Percentiles rank a stretch among this genome's conserved stretches.
phyloP scores from a whole-genome alignment of 2,329 filamentous ascomycete genomes.

The Biscogniauxia marginata region DNA sequence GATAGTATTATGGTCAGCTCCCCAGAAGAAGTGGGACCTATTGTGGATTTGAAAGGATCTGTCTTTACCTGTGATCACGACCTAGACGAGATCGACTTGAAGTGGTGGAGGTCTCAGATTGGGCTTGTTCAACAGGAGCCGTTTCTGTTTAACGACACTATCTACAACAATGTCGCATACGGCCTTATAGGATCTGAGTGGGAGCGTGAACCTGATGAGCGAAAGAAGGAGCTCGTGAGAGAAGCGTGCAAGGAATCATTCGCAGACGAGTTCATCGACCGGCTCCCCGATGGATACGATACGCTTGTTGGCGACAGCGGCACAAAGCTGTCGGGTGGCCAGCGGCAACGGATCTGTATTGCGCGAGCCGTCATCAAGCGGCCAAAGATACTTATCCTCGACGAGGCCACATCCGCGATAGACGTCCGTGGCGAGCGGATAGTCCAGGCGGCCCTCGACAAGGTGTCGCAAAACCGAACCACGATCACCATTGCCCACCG shows the following conservation, averaged over 20 bases:
- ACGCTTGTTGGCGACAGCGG: slow-evolving; percentile 76
- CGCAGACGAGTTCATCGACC: slow-evolving; percentile 67
- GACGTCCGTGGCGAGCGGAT: slow-evolving; percentile 54
- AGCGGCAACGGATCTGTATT: slow-evolving; percentile 80
- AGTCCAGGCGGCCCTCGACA: slow-evolving; percentile 64
- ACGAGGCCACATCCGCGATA: slow-evolving; percentile 73
- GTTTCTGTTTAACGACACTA: slow-evolving; percentile 65
- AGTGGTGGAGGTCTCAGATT: slow-evolving; percentile 62
- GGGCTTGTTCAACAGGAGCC: slow-evolving; percentile 68
- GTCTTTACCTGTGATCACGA: slow-evolving; percentile 54
- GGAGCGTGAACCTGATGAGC: slow-evolving; percentile 52
- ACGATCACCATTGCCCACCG: slow-evolving; percentile 75
- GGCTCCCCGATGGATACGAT: slow-evolving; percentile 65
- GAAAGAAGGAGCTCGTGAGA: slow-evolving; percentile 58
- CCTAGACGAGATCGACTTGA: slow-evolving; percentile 58
- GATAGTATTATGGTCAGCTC: slow-evolving; percentile 18
- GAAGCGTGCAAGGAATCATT: slow-evolving; percentile 67
- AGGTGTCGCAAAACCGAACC: slow-evolving; percentile 61
- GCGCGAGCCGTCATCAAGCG: slow-evolving; percentile 71
- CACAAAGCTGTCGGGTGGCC: slow-evolving; percentile 77
- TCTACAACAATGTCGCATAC: slow-evolving; percentile 61
- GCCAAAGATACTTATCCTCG: slow-evolving; percentile 70
- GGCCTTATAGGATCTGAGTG: slow-evolving; percentile 54
- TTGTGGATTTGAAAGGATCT: slow-evolving; percentile 48
- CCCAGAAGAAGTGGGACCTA: slow-evolving; percentile 38